These are phyloP conservation scores for Aspergillus niger DNA, from an alignment of 2,329 filamentous ascomycete genomes.

Conservation along the genomic window DNA sequence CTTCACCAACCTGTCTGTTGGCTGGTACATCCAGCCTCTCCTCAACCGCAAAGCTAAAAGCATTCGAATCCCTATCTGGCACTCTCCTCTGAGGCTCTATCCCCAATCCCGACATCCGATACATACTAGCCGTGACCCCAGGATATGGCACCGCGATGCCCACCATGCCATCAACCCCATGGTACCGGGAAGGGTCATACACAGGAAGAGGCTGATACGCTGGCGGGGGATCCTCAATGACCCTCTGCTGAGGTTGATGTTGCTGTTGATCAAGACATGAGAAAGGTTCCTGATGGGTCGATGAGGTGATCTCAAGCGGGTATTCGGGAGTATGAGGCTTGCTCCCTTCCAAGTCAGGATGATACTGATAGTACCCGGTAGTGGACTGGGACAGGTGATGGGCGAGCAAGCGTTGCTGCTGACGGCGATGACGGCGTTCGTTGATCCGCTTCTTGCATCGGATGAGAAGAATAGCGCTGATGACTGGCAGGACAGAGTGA, in stretches of 20 bases:
- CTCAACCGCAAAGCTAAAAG: not conserved
- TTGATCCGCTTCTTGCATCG: constrained; percentile 27
- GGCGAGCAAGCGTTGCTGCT: constrained; percentile 22
- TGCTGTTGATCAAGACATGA: not conserved
- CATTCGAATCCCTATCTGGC: not conserved
- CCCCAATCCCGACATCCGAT: not conserved
- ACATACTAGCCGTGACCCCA: not conserved
- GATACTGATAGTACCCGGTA: constrained; percentile 6
- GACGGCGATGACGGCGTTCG: constrained; percentile 20
- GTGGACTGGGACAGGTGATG: constrained; percentile 9
- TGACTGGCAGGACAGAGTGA: constrained; percentile 21
- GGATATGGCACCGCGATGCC: constrained; percentile 4
- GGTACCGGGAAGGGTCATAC: constrained; percentile 40
- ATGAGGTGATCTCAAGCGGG: not conserved
- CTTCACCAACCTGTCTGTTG: not conserved
- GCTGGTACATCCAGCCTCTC: not conserved
- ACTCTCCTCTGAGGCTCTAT: not conserved
- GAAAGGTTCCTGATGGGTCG: not conserved
- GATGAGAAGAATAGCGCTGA: constrained; percentile 27
- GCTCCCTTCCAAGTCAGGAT: not conserved
- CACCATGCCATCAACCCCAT: constrained; percentile 8
- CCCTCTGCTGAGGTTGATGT: constrained; percentile 9
- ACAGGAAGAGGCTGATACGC: constrained; percentile 32
- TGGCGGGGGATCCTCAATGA: constrained; percentile 26
- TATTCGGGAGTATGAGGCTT: not conserved